Base-by-base conservation (phyloP, 306 rosid genomes). In the Notholithocarpus densiflorus region DNA sequence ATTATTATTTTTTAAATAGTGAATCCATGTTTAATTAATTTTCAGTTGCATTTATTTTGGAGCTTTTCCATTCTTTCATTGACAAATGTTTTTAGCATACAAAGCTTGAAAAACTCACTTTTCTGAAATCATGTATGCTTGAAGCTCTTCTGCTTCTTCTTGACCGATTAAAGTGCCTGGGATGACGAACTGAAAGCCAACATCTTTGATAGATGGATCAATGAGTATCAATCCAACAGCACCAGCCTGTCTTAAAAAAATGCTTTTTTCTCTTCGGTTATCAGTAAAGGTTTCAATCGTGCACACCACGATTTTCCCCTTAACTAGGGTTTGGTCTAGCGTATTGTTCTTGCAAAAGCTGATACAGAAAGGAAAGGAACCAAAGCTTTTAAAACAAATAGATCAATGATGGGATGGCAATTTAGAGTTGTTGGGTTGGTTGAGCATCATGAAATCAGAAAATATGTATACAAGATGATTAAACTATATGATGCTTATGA, bases 161-260 rank as follows among this genome's bases (percentile, higher is more conserved):
- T 87, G 89, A 77, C 93, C 87, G 82, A 92, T 89, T 60, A 86
- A 76, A 74, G 92, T 87, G 82, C 73, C 81, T 17, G 95, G 90
- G 71, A 90, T 89, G 85, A 86, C 83, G 77, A 86, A 87, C 77
- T 89, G 89, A 72, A 86, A 90, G 57, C 89, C 92, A 56, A 90
- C 32, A 19, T 87, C 89, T 84, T 82, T 87, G 45, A 87, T 79
- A 70, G 77, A 75, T 69, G 91, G 87, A 77, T 92, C 97, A 60
- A 89, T 85, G 29, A 87, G 90, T 75, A 90, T 90, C 90, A 89
- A 86, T 76, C 97, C 93, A 75, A 89, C 92, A 23, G 89, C 94
- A 52, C 92, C 93, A 69, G 92, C 93, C 76, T 88, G 75, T 80
- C 37, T 81, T 80, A 87, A 60, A 64, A 27, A 14, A 17, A 51